Conservation (phyloP, 371 early-diverging fungal species). For the Encephalitozoon cuniculi region DNA sequence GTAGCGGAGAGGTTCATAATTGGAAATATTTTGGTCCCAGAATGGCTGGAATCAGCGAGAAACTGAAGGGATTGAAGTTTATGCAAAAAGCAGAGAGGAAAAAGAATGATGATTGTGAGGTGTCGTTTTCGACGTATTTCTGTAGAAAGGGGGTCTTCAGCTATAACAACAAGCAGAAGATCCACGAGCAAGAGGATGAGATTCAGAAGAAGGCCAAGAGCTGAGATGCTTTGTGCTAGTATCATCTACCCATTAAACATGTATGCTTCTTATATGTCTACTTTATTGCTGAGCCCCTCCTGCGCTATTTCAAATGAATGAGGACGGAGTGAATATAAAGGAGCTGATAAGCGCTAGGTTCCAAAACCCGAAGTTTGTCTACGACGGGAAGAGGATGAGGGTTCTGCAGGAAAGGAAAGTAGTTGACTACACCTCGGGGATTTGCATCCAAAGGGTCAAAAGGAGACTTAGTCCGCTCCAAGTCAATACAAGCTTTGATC, state of each 20-base stretch:
- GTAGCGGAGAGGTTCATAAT: neutral
- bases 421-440: conserved; percentile 78
- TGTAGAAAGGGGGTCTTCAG: neutral
- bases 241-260: too few relatives aligned
- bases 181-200: neutral
- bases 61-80: conserved; percentile 28
- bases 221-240: neutral
- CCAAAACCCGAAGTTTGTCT: conserved; percentile 55
- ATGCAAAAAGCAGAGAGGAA: conserved; percentile 24
- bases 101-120: neutral
- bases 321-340: conserved; percentile 30
- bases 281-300: neutral
- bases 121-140: conserved; percentile 26
- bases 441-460: conserved; percentile 63
- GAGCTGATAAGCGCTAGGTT: conserved; percentile 45
- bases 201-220: neutral
- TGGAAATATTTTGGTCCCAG: neutral
- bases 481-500: conserved; percentile 37
- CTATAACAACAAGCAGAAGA: conserved; percentile 15
- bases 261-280: neutral
- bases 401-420: conserved; percentile 83
- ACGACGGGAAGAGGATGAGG: conserved; percentile 75
- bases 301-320: neutral
- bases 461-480: conserved; percentile 24
- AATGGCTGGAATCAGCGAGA: conserved; percentile 30